These are phyloP conservation scores for Candida broadrunensis DNA, from an alignment of 805 yeast genomes.

Conservation along the genomic window DNA sequence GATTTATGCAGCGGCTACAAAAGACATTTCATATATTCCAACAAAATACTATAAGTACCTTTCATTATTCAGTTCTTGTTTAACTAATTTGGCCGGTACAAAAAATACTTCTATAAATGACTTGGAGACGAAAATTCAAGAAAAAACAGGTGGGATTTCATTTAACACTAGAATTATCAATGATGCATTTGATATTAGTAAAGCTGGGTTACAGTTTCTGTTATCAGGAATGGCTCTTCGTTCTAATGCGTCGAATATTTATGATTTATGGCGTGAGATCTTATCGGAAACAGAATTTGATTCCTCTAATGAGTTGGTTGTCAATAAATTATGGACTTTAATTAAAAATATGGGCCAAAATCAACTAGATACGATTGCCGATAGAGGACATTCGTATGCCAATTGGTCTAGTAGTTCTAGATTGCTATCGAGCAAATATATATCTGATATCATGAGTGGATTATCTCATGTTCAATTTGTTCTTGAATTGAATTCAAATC, in stretches of 20 bases:
- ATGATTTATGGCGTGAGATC: slow-evolving; percentile 67
- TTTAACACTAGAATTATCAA: slow-evolving; percentile 58
- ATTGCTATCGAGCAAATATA: slow-evolving; percentile 55
- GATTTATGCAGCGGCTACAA: slow-evolving; percentile 69
- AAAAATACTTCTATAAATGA: slow-evolving; percentile 63
- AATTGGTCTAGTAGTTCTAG: slow-evolving; percentile 62
- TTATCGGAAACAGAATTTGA: slow-evolving; percentile 65
- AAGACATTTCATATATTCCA: slow-evolving; percentile 60
- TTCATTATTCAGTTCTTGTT: slow-evolving; percentile 73
- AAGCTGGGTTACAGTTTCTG: slow-evolving; percentile 52
- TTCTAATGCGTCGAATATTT: slow-evolving; percentile 56
- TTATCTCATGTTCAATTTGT: slow-evolving; percentile 73
- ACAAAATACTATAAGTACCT: slow-evolving; percentile 61
- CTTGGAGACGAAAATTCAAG: slow-evolving; percentile 79
- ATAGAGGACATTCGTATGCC: slow-evolving; percentile 86
- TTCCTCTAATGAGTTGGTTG: slow-evolving; percentile 34
- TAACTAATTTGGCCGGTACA: slow-evolving; percentile 86
- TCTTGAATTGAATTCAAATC: slow-evolving; percentile 50
- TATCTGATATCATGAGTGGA: slow-evolving; percentile 69
- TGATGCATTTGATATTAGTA: slow-evolving; percentile 46
- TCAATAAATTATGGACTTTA: slow-evolving; percentile 68
- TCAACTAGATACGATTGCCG: slow-evolving; percentile 75
- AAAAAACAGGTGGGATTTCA: slow-evolving; percentile 80
- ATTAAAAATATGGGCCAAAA: slow-evolving; percentile 74
- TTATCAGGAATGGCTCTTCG: slow-evolving; percentile 70